Percentiles rank a stretch among this genome's conserved stretches.
These are phyloP conservation scores for Rosa multiflora DNA, from an alignment of 306 rosid species.

Conservation along the genomic window DNA sequence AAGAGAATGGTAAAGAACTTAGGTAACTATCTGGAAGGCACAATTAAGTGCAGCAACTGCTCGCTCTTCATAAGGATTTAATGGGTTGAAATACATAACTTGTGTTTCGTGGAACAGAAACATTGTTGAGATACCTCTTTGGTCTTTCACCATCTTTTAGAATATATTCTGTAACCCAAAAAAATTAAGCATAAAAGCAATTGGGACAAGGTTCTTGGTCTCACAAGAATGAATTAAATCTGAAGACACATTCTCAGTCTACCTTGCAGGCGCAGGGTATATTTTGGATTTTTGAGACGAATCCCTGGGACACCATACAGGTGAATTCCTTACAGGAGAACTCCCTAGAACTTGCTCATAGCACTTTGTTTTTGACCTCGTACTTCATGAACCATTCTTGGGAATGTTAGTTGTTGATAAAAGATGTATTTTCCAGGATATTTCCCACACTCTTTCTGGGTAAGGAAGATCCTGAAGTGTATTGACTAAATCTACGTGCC, in stretches of 20 bases:
- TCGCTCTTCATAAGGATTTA: no score
- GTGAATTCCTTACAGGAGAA: background rate
- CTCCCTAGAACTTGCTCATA: background rate
- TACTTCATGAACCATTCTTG: conserved; percentile 2
- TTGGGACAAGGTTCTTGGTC: no score
- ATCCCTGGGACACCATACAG: background rate
- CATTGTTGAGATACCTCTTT: no score
- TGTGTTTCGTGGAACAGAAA: no score
- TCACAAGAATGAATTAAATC: no score
- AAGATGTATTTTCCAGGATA: background rate
- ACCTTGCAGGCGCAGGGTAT: background rate
- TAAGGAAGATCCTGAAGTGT: background rate
- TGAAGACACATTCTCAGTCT: background rate
- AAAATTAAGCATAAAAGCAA: no score
- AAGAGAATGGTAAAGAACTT: background rate
- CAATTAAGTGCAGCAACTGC: background rate
- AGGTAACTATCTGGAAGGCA: background rate
- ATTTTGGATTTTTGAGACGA: background rate
- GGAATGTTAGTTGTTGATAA: background rate
- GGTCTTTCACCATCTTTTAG: no score
- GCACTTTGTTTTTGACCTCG: background rate
- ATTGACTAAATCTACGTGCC: background rate
- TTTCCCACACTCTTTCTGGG: background rate
- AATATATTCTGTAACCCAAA: no score
- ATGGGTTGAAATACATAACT: no score